A percentile compares a stretch with the other conserved stretches of the same genome.
Evolutionary conservation across 352 stramenopile species (phyloP).

Genomic region (Globisporangium paroecandrum): DNA sequence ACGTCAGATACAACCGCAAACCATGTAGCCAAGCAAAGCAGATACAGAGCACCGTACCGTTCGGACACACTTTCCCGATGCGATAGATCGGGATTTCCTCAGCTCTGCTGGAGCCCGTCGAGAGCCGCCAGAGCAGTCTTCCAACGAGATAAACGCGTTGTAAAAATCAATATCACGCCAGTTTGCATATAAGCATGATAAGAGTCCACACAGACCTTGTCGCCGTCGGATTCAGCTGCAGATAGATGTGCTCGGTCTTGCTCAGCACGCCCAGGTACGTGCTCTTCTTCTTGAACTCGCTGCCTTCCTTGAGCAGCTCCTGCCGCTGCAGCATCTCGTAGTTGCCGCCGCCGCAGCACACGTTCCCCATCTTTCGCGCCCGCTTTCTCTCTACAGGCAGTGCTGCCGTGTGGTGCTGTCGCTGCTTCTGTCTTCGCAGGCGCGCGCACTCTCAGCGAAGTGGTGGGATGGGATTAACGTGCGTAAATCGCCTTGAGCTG

Average conservation of each 20-base stretch:
- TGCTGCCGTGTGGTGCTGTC: background rate
- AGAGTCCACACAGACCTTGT: constrained; percentile 26
- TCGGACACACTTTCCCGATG: constrained; percentile 55
- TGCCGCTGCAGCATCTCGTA: constrained; percentile 60
- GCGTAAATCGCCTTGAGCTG: background rate
- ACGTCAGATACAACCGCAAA: background rate
- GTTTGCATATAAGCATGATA: background rate
- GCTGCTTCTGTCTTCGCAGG: background rate
- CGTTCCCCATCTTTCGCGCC: constrained; percentile 49
- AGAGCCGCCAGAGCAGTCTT: constrained; percentile 47
- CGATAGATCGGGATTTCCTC: constrained; percentile 53
- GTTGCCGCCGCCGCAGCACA: constrained; percentile 50
- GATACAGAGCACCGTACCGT: constrained; percentile 24
- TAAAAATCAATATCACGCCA: background rate
- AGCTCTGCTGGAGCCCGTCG: constrained; percentile 30
- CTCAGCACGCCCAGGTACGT: constrained; percentile 62
- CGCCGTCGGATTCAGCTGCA: constrained; percentile 51
- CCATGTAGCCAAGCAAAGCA: background rate
- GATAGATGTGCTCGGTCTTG: constrained; percentile 49
- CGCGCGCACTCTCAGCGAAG: background rate
- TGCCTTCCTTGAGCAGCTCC: constrained; percentile 61
- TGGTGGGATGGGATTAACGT: background rate
- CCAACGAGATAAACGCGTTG: background rate
- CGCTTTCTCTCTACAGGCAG: background rate
- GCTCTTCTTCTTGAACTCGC: constrained; percentile 69